Evolutionary conservation across 2,329 filamentous ascomycete genomes (phyloP).

Genomic region (Clonostachys byssicola): DNA sequence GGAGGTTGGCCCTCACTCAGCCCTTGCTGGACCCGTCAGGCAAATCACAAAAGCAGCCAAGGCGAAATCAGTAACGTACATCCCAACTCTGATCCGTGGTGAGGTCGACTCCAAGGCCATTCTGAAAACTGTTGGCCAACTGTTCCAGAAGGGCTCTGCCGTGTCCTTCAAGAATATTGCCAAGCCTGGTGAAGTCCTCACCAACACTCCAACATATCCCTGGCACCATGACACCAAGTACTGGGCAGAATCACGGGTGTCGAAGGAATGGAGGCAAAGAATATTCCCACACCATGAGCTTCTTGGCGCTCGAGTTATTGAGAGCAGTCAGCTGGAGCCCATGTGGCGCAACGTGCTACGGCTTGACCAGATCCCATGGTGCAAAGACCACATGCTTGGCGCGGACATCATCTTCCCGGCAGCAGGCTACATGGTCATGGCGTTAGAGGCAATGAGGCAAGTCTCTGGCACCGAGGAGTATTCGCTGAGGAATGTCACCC

Average conservation of each 20-base stretch:
- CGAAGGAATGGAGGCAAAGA: slow-evolving; percentile 3
- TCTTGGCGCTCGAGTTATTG: slow-evolving; percentile 11
- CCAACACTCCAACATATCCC: slow-evolving; percentile 26
- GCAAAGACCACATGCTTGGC: slow-evolving; percentile 15
- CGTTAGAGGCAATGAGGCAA: slow-evolving; percentile 4
- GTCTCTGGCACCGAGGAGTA: neutral
- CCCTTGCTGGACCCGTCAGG: slow-evolving; percentile 30
- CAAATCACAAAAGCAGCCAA: slow-evolving; percentile 17
- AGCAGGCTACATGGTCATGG: slow-evolving; percentile 29
- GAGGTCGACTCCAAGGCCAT: neutral
- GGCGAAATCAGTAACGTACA: slow-evolving; percentile 11
- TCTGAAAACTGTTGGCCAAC: neutral
- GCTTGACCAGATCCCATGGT: slow-evolving; percentile 20
- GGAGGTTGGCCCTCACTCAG: slow-evolving; percentile 30
- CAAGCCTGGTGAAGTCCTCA: slow-evolving; percentile 2
- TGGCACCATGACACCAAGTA: slow-evolving; percentile 30
- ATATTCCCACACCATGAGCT: slow-evolving; percentile 11
- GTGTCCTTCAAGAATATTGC: neutral
- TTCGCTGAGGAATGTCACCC: neutral
- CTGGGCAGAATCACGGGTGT: slow-evolving; percentile 17
- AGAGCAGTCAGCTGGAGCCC: slow-evolving; percentile 1
- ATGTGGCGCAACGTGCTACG: slow-evolving; percentile 12
- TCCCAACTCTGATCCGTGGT: neutral
- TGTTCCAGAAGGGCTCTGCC: slow-evolving; percentile 1
- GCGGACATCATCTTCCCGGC: slow-evolving; percentile 24